Evolutionary conservation across 495 filamentous ascomycete species (phyloP), one percentile per base, ranked within the genome.

Genomic region (Hypoxylon crocopeplum): DNA sequence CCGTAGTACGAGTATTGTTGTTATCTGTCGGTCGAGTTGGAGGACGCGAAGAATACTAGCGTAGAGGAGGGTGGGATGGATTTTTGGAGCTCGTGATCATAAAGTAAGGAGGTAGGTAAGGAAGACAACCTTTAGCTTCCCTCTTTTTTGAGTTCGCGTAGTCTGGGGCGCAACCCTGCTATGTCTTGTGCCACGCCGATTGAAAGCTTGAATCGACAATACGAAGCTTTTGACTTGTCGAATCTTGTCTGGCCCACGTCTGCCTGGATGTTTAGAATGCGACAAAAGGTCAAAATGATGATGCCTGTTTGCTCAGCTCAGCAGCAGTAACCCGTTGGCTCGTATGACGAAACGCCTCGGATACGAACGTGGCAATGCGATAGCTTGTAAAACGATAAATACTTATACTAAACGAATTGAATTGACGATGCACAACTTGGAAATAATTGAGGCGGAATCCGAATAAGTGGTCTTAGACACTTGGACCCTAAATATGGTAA

Each of bases 81-180:
- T 11, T 33, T 51, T 44, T 51, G 25, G 46, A 34, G 20, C 51
- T 48, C 39, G 52, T 56, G 51, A 56, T 62, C 59, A 56, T 20
- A 51, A n/a, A n/a, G n/a, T n/a, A n/a, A n/a, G n/a, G n/a, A n/a
- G n/a, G n/a, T n/a, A n/a, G n/a, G n/a, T n/a, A n/a, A n/a, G n/a
- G n/a, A n/a, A n/a, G n/a, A n/a, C n/a, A n/a, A n/a, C n/a, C n/a
- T n/a, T n/a, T n/a, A n/a, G n/a, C n/a, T n/a, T n/a, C n/a, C n/a
- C n/a, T n/a, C n/a, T n/a, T n/a, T n/a, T n/a, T n/a, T n/a, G n/a
- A n/a, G 46, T 62, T 56, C 46, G 59, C 39, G 46, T 51, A 38
- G 52, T 41, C 29, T 62, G 38, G 44, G 36, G n/a, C 12, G n/a
- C 25, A 38, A 12, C 32, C 12, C n/a, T n/a, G n/a, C n/a, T n/a